A percentile compares a stretch with the other conserved stretches of the same genome.
These are phyloP conservation scores for Fusarium transvaalense DNA, from an alignment of 2,329 filamentous ascomycete species.

Conservation along the genomic window DNA sequence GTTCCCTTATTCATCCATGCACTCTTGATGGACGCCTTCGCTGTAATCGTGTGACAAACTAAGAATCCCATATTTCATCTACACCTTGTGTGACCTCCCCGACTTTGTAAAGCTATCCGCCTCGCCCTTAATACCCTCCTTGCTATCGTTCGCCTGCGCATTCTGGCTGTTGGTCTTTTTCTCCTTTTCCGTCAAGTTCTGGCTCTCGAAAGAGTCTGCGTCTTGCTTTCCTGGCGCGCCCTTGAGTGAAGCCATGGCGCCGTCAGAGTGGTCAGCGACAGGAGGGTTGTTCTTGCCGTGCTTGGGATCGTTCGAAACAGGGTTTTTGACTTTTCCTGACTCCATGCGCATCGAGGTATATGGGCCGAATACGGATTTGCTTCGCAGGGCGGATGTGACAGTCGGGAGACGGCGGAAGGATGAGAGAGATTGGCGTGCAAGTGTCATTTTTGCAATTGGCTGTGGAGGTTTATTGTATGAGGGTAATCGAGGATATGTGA, in stretches of 20 bases:
- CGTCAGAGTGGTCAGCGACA: constrained; percentile 11
- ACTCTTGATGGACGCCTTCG: not conserved
- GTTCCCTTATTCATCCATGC: not conserved
- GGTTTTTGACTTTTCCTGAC: constrained; percentile 20
- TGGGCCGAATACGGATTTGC: not conserved
- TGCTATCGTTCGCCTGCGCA: constrained; percentile 21
- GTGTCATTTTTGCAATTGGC: not conserved
- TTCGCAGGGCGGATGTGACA: not conserved
- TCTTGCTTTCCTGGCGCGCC: constrained; percentile 12
- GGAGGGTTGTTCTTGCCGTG: constrained; percentile 9
- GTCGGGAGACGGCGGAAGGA: not conserved
- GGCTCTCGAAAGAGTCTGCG: constrained; percentile 9
- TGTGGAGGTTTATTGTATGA: not conserved
- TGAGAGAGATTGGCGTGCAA: constrained; percentile 6
- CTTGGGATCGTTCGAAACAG: constrained; percentile 9
- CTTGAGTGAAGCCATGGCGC: constrained; percentile 32
- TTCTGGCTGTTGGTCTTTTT: constrained; percentile 23
- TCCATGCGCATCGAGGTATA: constrained; percentile 4
- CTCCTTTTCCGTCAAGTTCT: constrained; percentile 25
- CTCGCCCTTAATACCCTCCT: constrained; percentile 4
- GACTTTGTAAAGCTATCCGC: constrained; percentile 20
- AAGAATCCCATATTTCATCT: fast-evolving
- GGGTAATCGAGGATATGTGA: not conserved
- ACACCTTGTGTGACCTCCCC: constrained; percentile 15
- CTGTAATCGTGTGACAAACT: fast-evolving